Percentiles rank a stretch among this genome's conserved stretches.
These are phyloP conservation scores for Tolypocladium album DNA, from an alignment of 2,329 filamentous ascomycete species.

Conservation along the genomic window DNA sequence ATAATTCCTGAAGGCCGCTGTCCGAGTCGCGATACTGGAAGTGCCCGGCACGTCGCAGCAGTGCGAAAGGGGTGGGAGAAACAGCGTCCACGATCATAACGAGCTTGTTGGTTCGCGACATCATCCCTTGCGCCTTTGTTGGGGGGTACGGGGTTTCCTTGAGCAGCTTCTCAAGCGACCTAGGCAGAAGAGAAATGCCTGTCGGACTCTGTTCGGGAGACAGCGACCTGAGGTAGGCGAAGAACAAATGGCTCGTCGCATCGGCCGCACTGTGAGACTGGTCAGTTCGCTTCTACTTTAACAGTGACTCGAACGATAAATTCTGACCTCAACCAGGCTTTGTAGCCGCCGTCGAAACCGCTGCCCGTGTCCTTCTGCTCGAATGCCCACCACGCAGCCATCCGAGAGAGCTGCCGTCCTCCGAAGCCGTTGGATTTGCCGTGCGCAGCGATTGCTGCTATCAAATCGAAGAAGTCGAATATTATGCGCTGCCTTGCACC, in stretches of 20 bases:
- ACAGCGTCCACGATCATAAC: slow-evolving; percentile 95
- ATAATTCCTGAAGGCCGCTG: slow-evolving; percentile 70
- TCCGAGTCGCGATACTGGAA: slow-evolving; percentile 94
- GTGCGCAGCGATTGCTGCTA: slow-evolving; percentile 84
- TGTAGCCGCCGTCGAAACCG: slow-evolving; percentile 92
- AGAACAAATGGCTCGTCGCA: slow-evolving; percentile 94
- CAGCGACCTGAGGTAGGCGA: slow-evolving; percentile 86
- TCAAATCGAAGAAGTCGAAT: slow-evolving; percentile 90
- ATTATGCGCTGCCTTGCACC: slow-evolving; percentile 79
- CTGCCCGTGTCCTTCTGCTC: slow-evolving; percentile 78
- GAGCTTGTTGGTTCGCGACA: slow-evolving; percentile 74
- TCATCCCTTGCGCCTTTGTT: slow-evolving; percentile 62
- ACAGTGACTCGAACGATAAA: neutral
- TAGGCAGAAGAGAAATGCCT: slow-evolving; percentile 76
- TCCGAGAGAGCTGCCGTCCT: slow-evolving; percentile 84
- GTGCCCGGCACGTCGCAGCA: slow-evolving; percentile 82
- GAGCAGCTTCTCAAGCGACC: slow-evolving; percentile 81
- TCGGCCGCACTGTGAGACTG: slow-evolving; percentile 63
- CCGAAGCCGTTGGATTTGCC: slow-evolving; percentile 89
- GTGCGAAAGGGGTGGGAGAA: slow-evolving; percentile 85
- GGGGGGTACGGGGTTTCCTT: slow-evolving; percentile 93
- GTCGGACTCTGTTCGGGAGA: slow-evolving; percentile 69
- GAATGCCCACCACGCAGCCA: slow-evolving; percentile 98
- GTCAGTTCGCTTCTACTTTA: slow-evolving; percentile 2
- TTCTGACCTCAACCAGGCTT: slow-evolving; percentile 69